Conservation (phyloP, 2,329 filamentous ascomycete genomes). For the Penicillium sclerotigenum region DNA sequence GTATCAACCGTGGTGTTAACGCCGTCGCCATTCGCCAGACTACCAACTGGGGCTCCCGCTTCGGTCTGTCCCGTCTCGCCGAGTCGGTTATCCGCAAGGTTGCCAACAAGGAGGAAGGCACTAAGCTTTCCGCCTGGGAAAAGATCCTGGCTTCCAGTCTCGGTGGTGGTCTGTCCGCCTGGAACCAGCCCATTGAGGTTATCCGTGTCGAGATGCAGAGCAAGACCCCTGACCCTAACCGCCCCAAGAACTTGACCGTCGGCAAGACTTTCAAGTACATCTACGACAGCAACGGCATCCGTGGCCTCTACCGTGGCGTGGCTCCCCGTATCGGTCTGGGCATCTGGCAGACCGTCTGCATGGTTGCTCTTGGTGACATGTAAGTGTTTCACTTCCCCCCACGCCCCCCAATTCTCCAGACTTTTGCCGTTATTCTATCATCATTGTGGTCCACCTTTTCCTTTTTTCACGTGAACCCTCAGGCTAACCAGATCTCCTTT, state of each 20-base stretch:
- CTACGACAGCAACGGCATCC: constrained; percentile 81
- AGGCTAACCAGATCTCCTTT: constrained; percentile 30
- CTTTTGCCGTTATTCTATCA: neutral
- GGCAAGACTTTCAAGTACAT: constrained; percentile 80
- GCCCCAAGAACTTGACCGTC: constrained; percentile 98
- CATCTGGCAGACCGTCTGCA: constrained; percentile 99
- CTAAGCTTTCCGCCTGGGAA: constrained; percentile 75
- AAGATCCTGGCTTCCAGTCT: constrained; percentile 84
- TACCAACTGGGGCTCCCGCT: constrained; percentile 98
- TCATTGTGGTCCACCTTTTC: neutral
- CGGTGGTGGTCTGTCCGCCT: constrained; percentile 91
- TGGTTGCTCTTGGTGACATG: constrained; percentile 99
- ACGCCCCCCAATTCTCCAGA: neutral
- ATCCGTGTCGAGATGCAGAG: constrained; percentile 99
- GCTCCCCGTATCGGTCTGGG: constrained; percentile 89
- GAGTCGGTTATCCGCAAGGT: constrained; percentile 79
- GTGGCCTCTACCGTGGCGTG: constrained; percentile 93
- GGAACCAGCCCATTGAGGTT: constrained; percentile 99
- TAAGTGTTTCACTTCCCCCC: constrained; percentile 51
- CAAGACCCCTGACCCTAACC: constrained; percentile 96
- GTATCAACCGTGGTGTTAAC: constrained; percentile 98
- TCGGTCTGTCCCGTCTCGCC: constrained; percentile 86
- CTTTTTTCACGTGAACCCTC: constrained; percentile 27
- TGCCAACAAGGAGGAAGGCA: constrained; percentile 73
- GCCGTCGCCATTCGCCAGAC: constrained; percentile 98